These are phyloP conservation scores for Psilocybe cubensis DNA, from an alignment of 768 basidiomycete genomes.

Conservation along the genomic window DNA sequence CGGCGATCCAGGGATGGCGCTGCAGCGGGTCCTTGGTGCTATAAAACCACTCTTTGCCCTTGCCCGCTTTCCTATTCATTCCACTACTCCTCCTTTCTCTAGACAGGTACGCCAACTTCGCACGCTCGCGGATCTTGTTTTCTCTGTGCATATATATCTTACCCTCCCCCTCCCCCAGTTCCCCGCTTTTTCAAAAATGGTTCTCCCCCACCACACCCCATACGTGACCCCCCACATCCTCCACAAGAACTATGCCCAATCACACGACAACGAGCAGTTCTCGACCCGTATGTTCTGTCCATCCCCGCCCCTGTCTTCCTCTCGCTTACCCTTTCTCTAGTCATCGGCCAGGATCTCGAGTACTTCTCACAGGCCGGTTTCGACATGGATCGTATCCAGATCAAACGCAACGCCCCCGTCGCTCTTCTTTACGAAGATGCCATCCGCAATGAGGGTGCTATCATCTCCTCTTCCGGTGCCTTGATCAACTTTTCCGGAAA, in stretches of 20 bases:
- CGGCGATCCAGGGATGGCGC: constrained; percentile 41
- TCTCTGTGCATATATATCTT: constrained; percentile 17
- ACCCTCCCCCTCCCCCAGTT: constrained; percentile 10
- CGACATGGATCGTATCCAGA: constrained; percentile 96
- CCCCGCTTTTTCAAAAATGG: constrained; percentile 51
- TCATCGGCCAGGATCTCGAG: constrained; percentile 91
- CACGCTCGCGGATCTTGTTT: constrained; percentile 23
- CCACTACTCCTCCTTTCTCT: too few relatives aligned
- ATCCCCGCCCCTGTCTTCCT: constrained; percentile 2
- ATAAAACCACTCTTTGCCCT: constrained; percentile 34
- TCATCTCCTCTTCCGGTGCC: constrained; percentile 94
- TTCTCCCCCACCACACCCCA: constrained; percentile 73
- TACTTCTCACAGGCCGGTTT: constrained; percentile 99
- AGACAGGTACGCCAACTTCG: constrained; percentile 19
- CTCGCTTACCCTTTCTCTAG: constrained; percentile 42
- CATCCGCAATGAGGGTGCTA: constrained; percentile 97
- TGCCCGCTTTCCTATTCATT: too few relatives aligned
- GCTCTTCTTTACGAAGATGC: constrained; percentile 97
- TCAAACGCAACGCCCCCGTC: constrained; percentile 91
- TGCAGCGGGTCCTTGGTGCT: constrained; percentile 27
- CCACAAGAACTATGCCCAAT: constrained; percentile 84
- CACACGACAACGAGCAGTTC: constrained; percentile 64
- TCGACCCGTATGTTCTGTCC: constrained; percentile 54
- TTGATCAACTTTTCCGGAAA: constrained; percentile 99
- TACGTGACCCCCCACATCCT: constrained; percentile 90